Percentiles rank a stretch among this genome's conserved stretches.
Conservation (phyloP, 352 stramenopile genomes). For the Pythium scleroteichum region DNA sequence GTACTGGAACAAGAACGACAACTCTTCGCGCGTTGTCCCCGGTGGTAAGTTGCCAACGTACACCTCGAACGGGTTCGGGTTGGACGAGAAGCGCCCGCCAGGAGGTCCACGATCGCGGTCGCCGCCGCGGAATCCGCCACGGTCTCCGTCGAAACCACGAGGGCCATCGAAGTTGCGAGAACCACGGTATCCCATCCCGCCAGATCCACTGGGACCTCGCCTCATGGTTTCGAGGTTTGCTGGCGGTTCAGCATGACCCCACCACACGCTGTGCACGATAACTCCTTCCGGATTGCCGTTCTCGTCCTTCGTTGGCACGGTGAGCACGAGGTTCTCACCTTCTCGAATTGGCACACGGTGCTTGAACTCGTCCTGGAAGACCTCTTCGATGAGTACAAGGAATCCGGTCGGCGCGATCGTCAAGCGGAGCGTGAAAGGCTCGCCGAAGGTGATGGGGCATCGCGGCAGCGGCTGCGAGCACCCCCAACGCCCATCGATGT, state of each 20-base stretch:
- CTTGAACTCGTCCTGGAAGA: slow-evolving; percentile 84
- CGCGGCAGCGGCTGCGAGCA: slow-evolving; percentile 63
- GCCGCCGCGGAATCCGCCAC: slow-evolving; percentile 38
- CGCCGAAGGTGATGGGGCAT: slow-evolving; percentile 71
- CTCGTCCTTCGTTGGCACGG: slow-evolving; percentile 72
- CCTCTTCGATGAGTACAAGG: slow-evolving; percentile 76
- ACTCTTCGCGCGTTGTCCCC: slow-evolving; percentile 74
- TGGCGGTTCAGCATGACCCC: slow-evolving; percentile 76
- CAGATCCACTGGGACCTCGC: slow-evolving; percentile 28
- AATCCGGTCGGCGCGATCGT: slow-evolving; percentile 74
- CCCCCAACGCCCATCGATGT: slow-evolving; percentile 78
- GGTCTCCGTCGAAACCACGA: slow-evolving; percentile 40
- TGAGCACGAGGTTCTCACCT: slow-evolving; percentile 78
- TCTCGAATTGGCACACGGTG: slow-evolving; percentile 84
- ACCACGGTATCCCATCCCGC: slow-evolving; percentile 31
- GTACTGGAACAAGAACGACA: slow-evolving; percentile 83
- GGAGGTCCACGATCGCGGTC: slow-evolving; percentile 31
- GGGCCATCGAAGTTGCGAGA: slow-evolving; percentile 22
- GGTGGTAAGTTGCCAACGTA: slow-evolving; percentile 85
- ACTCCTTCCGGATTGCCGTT: slow-evolving; percentile 72
- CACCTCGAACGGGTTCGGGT: slow-evolving; percentile 73
- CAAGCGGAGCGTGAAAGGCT: slow-evolving; percentile 75
- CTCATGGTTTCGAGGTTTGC: slow-evolving; percentile 62
- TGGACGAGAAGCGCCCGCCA: slow-evolving; percentile 40
- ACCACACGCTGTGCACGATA: slow-evolving; percentile 82